phyloP scores from a whole-genome alignment of 805 yeast species.

The Henningerozyma blattae region DNA sequence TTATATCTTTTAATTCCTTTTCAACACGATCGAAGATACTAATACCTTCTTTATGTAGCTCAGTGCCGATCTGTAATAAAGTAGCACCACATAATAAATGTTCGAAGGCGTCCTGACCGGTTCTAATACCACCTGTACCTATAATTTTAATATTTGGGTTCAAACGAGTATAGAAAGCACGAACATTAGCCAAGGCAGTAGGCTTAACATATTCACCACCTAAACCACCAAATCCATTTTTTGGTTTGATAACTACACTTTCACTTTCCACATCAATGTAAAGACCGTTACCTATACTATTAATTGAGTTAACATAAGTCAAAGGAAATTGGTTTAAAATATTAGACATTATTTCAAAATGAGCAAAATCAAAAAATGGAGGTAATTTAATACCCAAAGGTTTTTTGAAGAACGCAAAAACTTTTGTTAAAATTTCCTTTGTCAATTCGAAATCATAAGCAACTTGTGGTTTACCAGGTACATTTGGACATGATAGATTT shows the following conservation, averaged over 20 bases:
- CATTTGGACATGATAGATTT: slow-evolving; percentile 24
- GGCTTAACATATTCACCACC: slow-evolving; percentile 25
- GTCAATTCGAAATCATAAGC: slow-evolving; percentile 22
- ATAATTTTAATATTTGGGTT: slow-evolving; percentile 18
- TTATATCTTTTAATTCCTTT: too few relatives aligned
- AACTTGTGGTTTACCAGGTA: slow-evolving; percentile 25
- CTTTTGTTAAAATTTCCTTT: slow-evolving; percentile 13
- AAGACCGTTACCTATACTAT: slow-evolving; percentile 22
- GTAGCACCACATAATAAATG: slow-evolving; percentile 23
- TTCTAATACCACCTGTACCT: slow-evolving; percentile 23
- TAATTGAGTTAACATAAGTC: slow-evolving; percentile 20
- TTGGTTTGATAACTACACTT: slow-evolving; percentile 22
- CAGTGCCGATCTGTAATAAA: slow-evolving; percentile 23
- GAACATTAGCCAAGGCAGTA: slow-evolving; percentile 23
- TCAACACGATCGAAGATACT: slow-evolving; percentile 16
- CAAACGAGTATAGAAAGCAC: slow-evolving; percentile 22
- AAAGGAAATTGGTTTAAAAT: slow-evolving; percentile 19
- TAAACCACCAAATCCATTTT: slow-evolving; percentile 23
- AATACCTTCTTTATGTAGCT: slow-evolving; percentile 18
- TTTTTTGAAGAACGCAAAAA: slow-evolving; percentile 18
- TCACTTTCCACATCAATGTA: slow-evolving; percentile 19
- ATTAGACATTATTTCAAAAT: slow-evolving; percentile 19
- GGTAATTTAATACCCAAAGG: slow-evolving; percentile 23
- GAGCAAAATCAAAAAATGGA: slow-evolving; percentile 24
- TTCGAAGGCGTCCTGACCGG: slow-evolving; percentile 23